A percentile compares a stretch with the other conserved stretches of the same genome.
Conservation (phyloP, 2,329 filamentous ascomycete genomes). For the Penicillium sclerotigenum region DNA sequence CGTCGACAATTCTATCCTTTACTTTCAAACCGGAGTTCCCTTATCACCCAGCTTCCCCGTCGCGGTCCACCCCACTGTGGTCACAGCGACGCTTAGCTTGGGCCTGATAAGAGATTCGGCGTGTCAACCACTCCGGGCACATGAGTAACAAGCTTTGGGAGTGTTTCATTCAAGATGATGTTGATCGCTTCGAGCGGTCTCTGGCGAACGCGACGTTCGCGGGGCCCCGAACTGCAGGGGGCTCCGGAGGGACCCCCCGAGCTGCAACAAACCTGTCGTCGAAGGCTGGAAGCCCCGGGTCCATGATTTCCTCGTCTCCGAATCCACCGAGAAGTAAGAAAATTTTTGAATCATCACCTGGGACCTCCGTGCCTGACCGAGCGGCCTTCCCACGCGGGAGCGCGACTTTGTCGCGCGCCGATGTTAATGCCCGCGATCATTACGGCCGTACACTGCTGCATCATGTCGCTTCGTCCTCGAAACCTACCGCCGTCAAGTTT, state of each 20-base stretch:
- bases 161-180: conserved; percentile 95
- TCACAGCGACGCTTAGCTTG: conserved; percentile 80
- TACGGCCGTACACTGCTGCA: conserved; percentile 79
- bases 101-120: conserved; percentile 51
- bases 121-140: conserved; percentile 48
- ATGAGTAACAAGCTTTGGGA: conserved; percentile 98
- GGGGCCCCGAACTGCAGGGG: conserved; percentile 29
- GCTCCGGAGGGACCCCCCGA: conserved; percentile 21
- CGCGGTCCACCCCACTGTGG: conserved; percentile 75
- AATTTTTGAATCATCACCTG: conserved; percentile 46
- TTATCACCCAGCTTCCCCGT: conserved; percentile 60
- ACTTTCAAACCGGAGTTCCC: conserved; percentile 24
- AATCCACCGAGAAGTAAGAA: conserved; percentile 50
- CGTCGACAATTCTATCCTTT: conserved; percentile 9
- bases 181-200: conserved; percentile 88
- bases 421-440: conserved; percentile 82
- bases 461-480: conserved; percentile 73
- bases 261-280: conserved; percentile 16
- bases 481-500: conserved; percentile 67
- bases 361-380: conserved; percentile 45
- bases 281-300: conserved; percentile 31
- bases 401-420: conserved; percentile 54
- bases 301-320: conserved; percentile 31
- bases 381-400: conserved; percentile 17
- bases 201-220: conserved; percentile 63